Evolutionary conservation across 352 stramenopile species (phyloP), one percentile per base, ranked within the genome.

Genomic region (Peronospora farinosa): DNA sequence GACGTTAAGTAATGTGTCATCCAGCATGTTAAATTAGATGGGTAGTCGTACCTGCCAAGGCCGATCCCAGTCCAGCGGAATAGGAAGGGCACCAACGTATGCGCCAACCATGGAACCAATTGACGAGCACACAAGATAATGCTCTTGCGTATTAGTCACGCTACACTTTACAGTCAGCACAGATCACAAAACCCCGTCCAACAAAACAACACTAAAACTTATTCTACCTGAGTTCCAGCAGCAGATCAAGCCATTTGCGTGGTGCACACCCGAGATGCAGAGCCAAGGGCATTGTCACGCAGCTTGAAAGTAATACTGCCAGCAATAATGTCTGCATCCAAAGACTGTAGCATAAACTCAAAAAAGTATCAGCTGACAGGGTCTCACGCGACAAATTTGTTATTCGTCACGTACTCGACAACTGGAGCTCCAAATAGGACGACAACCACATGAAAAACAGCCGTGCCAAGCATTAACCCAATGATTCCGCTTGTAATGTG

Each of bases 21-120:
- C 31, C 10, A 19, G 28, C 28, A 30, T 15, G 19, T 12, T 31
- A 31, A 31, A 21, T 21, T 21, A 9, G 16, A 47, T 17, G 17
- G 7, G 5, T 17, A 33, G 1, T n/a, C 57, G 39, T 65, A 88
- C 78, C 75, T 94, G 84, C 84, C 81, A 94, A 27, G 84, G 84
- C 25, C 81, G 81, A 67, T 94, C 84, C 84, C 84, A 94, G 45
- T 94, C 84, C 6, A 94, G 51, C 2, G 84, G 84, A 57, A 94
- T 88, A 35, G 83, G 77, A 8, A 94, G 44, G 17, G 81, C 80
- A 17, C 84, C 84, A 17, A 88, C 13, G 45, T 91, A 94, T 0
- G 72, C 67, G 36, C 84, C 84, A 4, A 92, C 37, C 12, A 70
- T 66, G 10, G 75, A 67, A 23, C 79, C 79, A 27, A 90, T 69